Evolutionary conservation across 805 yeast species (phyloP).

Genomic region (Candida adriatica): DNA sequence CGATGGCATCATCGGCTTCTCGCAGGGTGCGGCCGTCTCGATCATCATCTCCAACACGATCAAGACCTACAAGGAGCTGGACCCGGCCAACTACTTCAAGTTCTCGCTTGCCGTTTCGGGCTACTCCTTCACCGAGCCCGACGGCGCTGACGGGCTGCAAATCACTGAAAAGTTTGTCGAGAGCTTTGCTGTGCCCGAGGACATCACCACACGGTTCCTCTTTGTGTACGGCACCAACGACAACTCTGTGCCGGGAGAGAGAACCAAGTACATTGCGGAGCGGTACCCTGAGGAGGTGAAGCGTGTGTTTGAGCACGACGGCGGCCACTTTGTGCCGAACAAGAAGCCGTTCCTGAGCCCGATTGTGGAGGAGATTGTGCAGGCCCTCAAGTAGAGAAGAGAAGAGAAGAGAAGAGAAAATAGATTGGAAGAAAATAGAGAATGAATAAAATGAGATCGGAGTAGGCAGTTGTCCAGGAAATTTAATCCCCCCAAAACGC

Average conservation of each 20-base stretch:
- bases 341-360: slow-evolving; percentile 51
- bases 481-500: no score
- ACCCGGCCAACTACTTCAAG: slow-evolving; percentile 38
- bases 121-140: slow-evolving; percentile 38
- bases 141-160: slow-evolving; percentile 27
- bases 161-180: slow-evolving; percentile 30
- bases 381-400: neutral
- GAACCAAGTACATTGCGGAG: slow-evolving; percentile 56
- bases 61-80: slow-evolving; percentile 10
- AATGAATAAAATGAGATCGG: no score
- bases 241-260: slow-evolving; percentile 70
- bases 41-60: slow-evolving; percentile 61
- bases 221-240: slow-evolving; percentile 86
- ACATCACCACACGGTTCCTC: slow-evolving; percentile 39
- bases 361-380: slow-evolving; percentile 31
- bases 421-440: neutral
- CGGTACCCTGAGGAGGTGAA: slow-evolving; percentile 43
- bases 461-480: no score
- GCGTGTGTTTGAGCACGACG: slow-evolving; percentile 69
- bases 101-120: slow-evolving; percentile 79
- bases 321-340: slow-evolving; percentile 96
- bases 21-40: slow-evolving; percentile 90
- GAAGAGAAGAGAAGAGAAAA: neutral
- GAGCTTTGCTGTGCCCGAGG: slow-evolving; percentile 25
- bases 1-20: slow-evolving; percentile 84